Evolutionary conservation across 129 eudicot genomes (phyloP).

Genomic region (Silybum marianum): DNA sequence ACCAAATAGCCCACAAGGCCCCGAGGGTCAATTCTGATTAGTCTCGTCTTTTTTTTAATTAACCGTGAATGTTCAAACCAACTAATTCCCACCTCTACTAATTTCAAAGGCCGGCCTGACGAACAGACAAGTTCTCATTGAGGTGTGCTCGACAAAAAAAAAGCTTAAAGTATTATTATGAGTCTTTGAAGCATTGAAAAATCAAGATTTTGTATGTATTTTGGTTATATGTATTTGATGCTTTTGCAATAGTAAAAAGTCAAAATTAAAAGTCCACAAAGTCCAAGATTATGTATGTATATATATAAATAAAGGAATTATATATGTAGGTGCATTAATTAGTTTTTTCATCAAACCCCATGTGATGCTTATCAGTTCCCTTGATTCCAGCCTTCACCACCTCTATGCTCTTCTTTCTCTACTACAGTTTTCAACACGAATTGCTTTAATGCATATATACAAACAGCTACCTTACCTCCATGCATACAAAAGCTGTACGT

Average conservation of each 20-base stretch:
- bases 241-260: conserved; percentile 21
- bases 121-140: too few relatives aligned
- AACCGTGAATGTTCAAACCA: too few relatives aligned
- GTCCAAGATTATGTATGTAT: conserved; percentile 23
- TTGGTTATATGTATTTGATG: conserved; percentile 34
- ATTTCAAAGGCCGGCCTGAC: too few relatives aligned
- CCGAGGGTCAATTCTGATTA: too few relatives aligned
- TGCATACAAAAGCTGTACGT: conserved; percentile 30
- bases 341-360: conserved; percentile 47
- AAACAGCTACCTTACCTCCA: conserved; percentile 2
- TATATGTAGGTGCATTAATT: conserved; percentile 18
- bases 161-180: background rate
- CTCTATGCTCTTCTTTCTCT: conserved; percentile 21
- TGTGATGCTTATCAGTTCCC: conserved; percentile 33
- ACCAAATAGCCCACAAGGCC: too few relatives aligned
- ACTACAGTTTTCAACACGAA: conserved; percentile 34
- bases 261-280: conserved; percentile 24
- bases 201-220: conserved; percentile 3
- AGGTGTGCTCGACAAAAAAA: conserved; percentile 44
- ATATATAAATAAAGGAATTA: background rate
- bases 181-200: conserved; percentile 3
- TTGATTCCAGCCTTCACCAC: conserved; percentile 49
- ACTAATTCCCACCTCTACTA: too few relatives aligned
- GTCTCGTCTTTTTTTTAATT: too few relatives aligned
- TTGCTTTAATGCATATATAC: background rate